Conservation (phyloP, 75 land plant species). For the Gnetum montanum region DNA sequence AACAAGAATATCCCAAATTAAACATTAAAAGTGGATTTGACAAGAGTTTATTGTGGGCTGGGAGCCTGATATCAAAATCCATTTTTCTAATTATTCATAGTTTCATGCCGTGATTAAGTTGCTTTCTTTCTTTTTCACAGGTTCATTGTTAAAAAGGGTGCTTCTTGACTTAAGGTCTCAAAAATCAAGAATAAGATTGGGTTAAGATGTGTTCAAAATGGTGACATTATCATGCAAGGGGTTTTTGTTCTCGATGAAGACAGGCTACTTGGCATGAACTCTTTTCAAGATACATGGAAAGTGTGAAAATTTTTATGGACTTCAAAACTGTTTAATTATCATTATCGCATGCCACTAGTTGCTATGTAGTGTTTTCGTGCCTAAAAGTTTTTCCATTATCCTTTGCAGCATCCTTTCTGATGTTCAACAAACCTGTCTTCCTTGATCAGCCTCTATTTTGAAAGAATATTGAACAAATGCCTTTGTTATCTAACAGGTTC, state of each 20-base stretch:
- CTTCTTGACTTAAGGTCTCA: conserved; percentile 65
- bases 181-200: conserved; percentile 92
- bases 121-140: too few relatives aligned
- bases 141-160: conserved; percentile 72
- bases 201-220: conserved; percentile 88
- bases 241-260: conserved; percentile 93
- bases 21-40: too few relatives aligned
- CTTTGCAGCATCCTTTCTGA: too few relatives aligned
- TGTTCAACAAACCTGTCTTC: not conserved
- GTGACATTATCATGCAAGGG: conserved; percentile 65
- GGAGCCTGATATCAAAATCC: too few relatives aligned
- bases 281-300: conserved; percentile 88
- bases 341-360: not conserved
- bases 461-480: not conserved
- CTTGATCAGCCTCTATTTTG: not conserved
- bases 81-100: too few relatives aligned
- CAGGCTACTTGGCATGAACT: conserved; percentile 73
- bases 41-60: too few relatives aligned
- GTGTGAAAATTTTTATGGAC: conserved; percentile 16
- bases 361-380: not conserved
- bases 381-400: too few relatives aligned
- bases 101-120: too few relatives aligned
- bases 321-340: not conserved
- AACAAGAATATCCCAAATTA: too few relatives aligned
- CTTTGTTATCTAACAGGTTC: conserved; percentile 34